Evolutionary conservation across 2,329 filamentous ascomycete species (phyloP).

Genomic region (Hirsutella rhossiliensis): DNA sequence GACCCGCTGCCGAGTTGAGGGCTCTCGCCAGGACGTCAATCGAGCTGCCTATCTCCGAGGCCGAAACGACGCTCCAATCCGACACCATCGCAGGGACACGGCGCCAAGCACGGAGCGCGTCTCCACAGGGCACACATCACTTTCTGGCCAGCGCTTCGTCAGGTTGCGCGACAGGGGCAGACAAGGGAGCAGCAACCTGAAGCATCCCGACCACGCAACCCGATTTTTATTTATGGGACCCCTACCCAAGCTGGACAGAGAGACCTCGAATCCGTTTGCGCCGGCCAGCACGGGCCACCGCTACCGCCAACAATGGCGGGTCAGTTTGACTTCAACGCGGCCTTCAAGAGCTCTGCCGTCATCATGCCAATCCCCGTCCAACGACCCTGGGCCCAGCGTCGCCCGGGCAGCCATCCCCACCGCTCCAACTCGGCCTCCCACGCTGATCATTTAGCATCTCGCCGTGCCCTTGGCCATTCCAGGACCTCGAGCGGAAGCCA

Average conservation of each 20-base stretch:
- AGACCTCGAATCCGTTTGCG: not conserved
- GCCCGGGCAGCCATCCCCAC: constrained; percentile 2
- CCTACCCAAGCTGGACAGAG: no score
- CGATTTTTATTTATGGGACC: not conserved
- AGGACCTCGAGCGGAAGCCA: constrained; percentile 18
- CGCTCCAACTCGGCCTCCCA: constrained; percentile 5
- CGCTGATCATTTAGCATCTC: not conserved
- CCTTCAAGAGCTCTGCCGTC: constrained; percentile 10
- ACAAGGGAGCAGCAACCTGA: no score
- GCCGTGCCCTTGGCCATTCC: constrained; percentile 10
- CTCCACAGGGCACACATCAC: no score
- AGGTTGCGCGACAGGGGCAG: no score
- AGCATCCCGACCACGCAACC: not conserved
- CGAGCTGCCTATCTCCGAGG: no score
- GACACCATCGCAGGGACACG: no score
- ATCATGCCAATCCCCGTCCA: constrained; percentile 15
- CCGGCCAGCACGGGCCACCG: constrained; percentile 2
- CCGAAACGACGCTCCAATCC: no score
- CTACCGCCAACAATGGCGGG: constrained; percentile 2
- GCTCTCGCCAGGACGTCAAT: no score
- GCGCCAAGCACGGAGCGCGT: no score
- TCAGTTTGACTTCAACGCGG: constrained; percentile 2
- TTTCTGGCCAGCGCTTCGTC: no score
- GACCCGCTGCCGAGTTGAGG: no score
- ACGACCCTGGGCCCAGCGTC: constrained; percentile 2